Conservation (phyloP, 2,329 filamentous ascomycete genomes). For the Aspergillus pseudoglaucus region DNA sequence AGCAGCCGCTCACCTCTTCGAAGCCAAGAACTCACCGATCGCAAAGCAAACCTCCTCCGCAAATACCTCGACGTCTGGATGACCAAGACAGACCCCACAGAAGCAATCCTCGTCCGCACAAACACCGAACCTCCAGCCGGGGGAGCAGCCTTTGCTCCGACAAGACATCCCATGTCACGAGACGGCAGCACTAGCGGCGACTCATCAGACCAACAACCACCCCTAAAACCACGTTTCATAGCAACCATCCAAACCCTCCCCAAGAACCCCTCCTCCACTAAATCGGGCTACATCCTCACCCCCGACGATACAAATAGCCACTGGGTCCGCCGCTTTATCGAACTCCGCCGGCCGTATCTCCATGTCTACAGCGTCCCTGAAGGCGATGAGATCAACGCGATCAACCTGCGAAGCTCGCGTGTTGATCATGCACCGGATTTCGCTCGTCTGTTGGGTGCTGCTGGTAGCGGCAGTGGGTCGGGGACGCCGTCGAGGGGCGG, state of each 20-base stretch:
- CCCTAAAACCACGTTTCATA: constrained; percentile 57
- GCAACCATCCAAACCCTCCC: constrained; percentile 70
- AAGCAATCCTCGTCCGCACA: constrained; percentile 38
- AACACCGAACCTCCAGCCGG: constrained; percentile 39
- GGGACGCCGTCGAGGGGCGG: constrained; percentile 33
- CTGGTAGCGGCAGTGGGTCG: constrained; percentile 24
- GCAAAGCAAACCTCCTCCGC: constrained; percentile 32
- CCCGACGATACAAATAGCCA: constrained; percentile 69
- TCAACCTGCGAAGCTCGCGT: constrained; percentile 82
- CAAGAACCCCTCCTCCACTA: constrained; percentile 75
- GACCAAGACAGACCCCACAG: constrained; percentile 35
- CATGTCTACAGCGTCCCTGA: constrained; percentile 80
- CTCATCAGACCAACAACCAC: constrained; percentile 25
- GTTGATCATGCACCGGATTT: constrained; percentile 90
- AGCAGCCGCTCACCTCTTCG: constrained; percentile 31
- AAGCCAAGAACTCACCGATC: constrained; percentile 29
- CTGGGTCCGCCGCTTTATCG: constrained; percentile 90
- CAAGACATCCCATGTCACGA: constrained; percentile 12
- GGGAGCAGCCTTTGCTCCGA: constrained; percentile 27
- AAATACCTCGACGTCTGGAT: constrained; percentile 39
- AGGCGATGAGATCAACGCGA: constrained; percentile 82
- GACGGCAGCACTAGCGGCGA: background rate
- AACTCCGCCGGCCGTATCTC: constrained; percentile 83
- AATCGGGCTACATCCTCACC: constrained; percentile 80
- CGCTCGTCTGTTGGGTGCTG: constrained; percentile 62